phyloP scores from a whole-genome alignment of 2,329 filamentous ascomycete genomes.

The Coniochaeta pulveracea region DNA sequence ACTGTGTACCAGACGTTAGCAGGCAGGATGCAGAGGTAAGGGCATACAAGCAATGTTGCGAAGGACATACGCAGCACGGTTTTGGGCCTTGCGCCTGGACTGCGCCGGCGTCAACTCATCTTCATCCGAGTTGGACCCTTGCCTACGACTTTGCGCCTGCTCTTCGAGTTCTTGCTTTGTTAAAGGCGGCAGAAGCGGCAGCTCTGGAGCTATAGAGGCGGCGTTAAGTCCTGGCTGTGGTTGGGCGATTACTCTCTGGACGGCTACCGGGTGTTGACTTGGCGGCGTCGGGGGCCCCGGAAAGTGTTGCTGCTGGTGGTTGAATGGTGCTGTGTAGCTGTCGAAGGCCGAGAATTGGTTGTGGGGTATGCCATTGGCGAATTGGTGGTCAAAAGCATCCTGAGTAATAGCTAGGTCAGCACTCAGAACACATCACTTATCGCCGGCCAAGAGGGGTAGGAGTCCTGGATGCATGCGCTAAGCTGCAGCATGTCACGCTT shows the following conservation, averaged over 20 bases:
- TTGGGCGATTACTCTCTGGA: too few species aligned
- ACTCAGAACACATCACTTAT: too few species aligned
- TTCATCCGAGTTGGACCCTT: conserved; percentile 43
- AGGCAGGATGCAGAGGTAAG: background rate
- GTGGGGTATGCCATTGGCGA: conserved; percentile 20
- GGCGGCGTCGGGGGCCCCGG: conserved; percentile 42
- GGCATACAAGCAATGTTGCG: conserved; percentile 1
- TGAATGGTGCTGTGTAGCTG: conserved; percentile 27
- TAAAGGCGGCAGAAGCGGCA: conserved; percentile 16
- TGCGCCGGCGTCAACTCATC: conserved; percentile 44
- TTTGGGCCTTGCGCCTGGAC: conserved; percentile 48
- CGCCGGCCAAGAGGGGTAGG: conserved; percentile 4
- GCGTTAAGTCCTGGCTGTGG: too few species aligned
- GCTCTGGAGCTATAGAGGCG: too few species aligned
- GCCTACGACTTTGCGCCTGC: conserved; percentile 17
- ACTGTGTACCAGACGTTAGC: conserved; percentile 30
- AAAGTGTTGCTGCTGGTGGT: conserved; percentile 21
- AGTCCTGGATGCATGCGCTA: conserved; percentile 13
- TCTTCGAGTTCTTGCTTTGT: conserved; percentile 27
- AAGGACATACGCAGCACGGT: conserved; percentile 46
- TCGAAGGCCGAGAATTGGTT: conserved; percentile 40
- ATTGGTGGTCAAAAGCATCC: conserved; percentile 36
- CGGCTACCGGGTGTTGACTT: conserved; percentile 19
- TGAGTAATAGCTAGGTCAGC: conserved; percentile 25
- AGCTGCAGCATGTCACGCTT: conserved; percentile 10